Evolutionary conservation across 2,329 filamentous ascomycete species (phyloP).

Genomic region (Fusarium decemcellulare): DNA sequence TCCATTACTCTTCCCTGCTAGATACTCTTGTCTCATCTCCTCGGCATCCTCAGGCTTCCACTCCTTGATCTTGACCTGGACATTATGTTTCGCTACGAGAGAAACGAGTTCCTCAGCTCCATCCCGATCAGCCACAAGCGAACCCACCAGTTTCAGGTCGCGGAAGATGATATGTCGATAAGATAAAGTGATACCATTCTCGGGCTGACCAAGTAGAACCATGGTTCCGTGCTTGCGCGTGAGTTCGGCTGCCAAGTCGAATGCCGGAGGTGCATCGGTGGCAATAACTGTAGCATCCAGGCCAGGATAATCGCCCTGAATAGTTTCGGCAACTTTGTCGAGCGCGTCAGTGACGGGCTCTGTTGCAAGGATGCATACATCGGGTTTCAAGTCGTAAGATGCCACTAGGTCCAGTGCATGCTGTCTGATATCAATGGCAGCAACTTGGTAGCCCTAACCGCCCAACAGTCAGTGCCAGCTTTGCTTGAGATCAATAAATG

Average conservation of each 20-base stretch:
- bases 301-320: not conserved
- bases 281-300: conserved; percentile 7
- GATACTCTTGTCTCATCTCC: conserved; percentile 14
- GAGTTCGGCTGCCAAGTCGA: conserved; percentile 5
- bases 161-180: conserved; percentile 14
- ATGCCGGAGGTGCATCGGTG: conserved; percentile 8
- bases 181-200: conserved; percentile 1
- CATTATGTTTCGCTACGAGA: conserved; percentile 6
- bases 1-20: not conserved
- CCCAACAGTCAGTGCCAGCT: not conserved
- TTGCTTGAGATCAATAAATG: rapidly evolving
- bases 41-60: conserved; percentile 23
- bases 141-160: not conserved
- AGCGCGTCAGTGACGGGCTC: not conserved
- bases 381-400: conserved; percentile 9
- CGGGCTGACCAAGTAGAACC: conserved; percentile 17
- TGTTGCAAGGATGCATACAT: conserved; percentile 1
- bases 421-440: conserved; percentile 11
- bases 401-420: conserved; percentile 8
- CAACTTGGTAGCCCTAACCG: conserved; percentile 18
- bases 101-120: not conserved
- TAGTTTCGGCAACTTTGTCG: not conserved
- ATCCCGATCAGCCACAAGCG: not conserved
- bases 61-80: conserved; percentile 15
- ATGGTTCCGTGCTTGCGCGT: conserved; percentile 26